phyloP scores from a whole-genome alignment of 2,329 filamentous ascomycete genomes.

The Fusarium citri region DNA sequence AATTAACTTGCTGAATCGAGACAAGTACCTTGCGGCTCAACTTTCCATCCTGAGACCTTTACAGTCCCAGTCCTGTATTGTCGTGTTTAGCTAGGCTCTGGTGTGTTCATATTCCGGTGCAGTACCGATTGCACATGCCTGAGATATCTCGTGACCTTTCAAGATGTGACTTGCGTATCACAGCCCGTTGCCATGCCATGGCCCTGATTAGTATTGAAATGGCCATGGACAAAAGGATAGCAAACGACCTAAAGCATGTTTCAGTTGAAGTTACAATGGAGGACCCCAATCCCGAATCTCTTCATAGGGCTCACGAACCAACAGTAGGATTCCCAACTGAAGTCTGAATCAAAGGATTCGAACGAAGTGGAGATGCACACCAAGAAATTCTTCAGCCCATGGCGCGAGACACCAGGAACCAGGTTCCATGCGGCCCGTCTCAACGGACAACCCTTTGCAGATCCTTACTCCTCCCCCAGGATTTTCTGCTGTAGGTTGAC shows the following conservation, averaged over 20 bases:
- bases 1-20: not conserved
- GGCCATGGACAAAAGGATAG: not conserved
- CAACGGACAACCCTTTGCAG: not conserved
- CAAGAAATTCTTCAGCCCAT: not conserved
- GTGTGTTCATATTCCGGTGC: not conserved
- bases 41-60: not conserved
- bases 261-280: not conserved
- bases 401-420: slow-evolving; percentile 5
- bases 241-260: not conserved
- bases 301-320: not conserved
- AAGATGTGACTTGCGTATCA: not conserved
- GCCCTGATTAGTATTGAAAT: accelerated
- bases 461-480: not conserved
- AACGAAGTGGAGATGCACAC: not conserved
- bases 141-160: not conserved
- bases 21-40: not conserved
- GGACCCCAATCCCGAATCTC: not conserved
- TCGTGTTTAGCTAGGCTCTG: not conserved
- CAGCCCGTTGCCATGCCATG: not conserved
- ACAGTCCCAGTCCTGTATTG: not conserved
- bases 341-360: not conserved
- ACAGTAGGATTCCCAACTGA: not conserved
- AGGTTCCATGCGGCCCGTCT: not conserved
- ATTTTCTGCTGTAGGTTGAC: not conserved
- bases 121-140: not conserved